Evolutionary conservation across 2,329 filamentous ascomycete genomes (phyloP), one percentile per base, ranked within the genome.

Genomic region (Diaporthe nobilis): DNA sequence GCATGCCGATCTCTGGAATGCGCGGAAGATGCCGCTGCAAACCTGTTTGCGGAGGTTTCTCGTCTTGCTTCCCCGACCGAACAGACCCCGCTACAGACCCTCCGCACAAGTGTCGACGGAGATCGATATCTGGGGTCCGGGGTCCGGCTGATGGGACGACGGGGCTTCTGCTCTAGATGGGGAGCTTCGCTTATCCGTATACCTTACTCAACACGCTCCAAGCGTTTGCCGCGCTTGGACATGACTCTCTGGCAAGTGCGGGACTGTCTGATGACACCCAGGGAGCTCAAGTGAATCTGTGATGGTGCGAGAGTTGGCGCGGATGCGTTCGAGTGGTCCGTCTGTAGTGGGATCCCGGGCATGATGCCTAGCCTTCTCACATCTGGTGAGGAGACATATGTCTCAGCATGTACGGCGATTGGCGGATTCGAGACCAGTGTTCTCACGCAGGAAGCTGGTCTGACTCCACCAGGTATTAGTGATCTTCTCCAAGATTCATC

Each of bases 1-100:
- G 47, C 3, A 5, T 68, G 47, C 63, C 63, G 63, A 68, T 68
- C 63, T 68, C 20, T 17, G 28, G 20, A 13, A 51, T 20, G 20
- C 31, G 20, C 63, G 63, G 63, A 68, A 68, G 12, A 68, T 53
- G 25, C 63, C 63, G 31, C 22, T 7, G 47, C 47, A 28, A 67
- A 39, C 63, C 63, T 25, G 31, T 68, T 68, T 44, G 31, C 25
- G 20, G 28, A 25, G 44, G 47, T 4, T n/a, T 10, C 57, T 31
- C 31, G 3, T 20, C 31, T 20, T 22, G 20, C 17, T 60, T 22
- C 13, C 34, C 34, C 31, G 57, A 60, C 57, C 57, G 57, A 28
- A 25, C 25, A 68, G 44, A 53, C 63, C 44, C 44, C 44, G 20
- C 63, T 12, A 25, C 22, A 34, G 28, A 13, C 5, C 42, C 31